Conservation (phyloP, 768 basidiomycete genomes). For the Hydnomerulius pinastri region DNA sequence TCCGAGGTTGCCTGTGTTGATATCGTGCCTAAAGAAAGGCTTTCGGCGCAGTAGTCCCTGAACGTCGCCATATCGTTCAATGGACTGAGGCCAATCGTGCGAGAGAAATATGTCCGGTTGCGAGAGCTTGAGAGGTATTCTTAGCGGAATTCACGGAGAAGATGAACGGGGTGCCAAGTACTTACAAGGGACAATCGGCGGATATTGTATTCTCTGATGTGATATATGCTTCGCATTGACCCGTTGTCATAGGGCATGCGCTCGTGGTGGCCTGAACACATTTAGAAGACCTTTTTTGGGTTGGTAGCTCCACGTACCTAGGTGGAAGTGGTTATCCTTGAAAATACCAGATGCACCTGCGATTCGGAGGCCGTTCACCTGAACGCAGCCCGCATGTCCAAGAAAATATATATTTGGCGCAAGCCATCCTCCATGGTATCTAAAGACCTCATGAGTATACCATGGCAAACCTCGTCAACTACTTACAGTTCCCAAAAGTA, state of each 20-base stretch:
- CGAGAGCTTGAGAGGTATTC: conserved; percentile 45
- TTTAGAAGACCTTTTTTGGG: conserved; percentile 4
- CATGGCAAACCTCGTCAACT: not conserved
- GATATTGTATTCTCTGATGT: conserved; percentile 85
- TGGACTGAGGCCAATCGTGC: conserved; percentile 93
- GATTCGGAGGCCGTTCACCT: conserved; percentile 85
- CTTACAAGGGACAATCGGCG: conserved; percentile 73
- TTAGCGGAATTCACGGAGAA: not conserved
- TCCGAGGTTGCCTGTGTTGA: conserved; percentile 68
- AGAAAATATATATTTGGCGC: conserved; percentile 97
- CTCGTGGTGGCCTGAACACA: conserved; percentile 70
- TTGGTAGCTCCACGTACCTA: conserved; percentile 44
- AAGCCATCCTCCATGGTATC: conserved; percentile 96
- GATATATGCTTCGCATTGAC: conserved; percentile 83
- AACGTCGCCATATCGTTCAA: conserved; percentile 81
- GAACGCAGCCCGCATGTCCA: conserved; percentile 86
- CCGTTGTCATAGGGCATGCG: conserved; percentile 74
- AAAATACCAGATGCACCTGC: conserved; percentile 93
- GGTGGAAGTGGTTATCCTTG: conserved; percentile 71
- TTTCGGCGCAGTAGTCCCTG: conserved; percentile 68
- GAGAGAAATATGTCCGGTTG: conserved; percentile 81
- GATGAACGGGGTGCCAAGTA: not conserved
- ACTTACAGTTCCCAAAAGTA: conserved; percentile 95
- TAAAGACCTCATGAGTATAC: conserved; percentile 30
- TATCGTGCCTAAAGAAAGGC: conserved; percentile 73